These are phyloP conservation scores for Aspergillus niger DNA, from an alignment of 2,329 filamentous ascomycete genomes.

Conservation along the genomic window DNA sequence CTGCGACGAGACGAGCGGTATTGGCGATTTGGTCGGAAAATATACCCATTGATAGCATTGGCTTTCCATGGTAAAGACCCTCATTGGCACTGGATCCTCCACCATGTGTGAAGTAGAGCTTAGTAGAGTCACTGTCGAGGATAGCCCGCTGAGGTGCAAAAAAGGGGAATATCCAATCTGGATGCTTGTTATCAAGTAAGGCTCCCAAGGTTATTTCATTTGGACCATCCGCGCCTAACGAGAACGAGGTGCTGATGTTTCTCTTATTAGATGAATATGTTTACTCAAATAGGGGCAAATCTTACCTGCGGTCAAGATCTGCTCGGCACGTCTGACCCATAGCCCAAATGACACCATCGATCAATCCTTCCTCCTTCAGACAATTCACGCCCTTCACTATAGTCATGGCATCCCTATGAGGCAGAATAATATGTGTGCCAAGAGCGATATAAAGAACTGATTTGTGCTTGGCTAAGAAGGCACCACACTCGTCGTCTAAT, in stretches of 20 bases:
- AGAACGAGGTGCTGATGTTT: not conserved
- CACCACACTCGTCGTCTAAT: conserved; percentile 24
- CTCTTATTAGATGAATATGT: not conserved
- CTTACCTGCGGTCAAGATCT: too few relatives aligned
- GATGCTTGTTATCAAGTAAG: not conserved
- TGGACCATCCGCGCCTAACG: not conserved
- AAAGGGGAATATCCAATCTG: not conserved
- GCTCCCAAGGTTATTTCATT: not conserved
- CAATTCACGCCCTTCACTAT: conserved; percentile 35
- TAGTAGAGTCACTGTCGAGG: not conserved
- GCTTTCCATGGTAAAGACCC: not conserved
- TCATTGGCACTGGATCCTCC: not conserved
- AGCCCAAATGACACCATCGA: not conserved
- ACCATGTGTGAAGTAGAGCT: not conserved
- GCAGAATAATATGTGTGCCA: conserved; percentile 46
- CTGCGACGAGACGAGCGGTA: not conserved
- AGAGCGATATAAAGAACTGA: conserved; percentile 46
- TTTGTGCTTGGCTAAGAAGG: conserved; percentile 37
- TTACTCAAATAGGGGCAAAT: not conserved
- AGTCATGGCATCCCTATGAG: conserved; percentile 30
- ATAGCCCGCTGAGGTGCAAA: not conserved
- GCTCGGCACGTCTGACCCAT: not conserved
- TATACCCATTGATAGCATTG: not conserved
- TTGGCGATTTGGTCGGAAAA: not conserved
- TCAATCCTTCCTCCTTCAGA: not conserved